Evolutionary conservation across 1,139 yeast species (phyloP).

Genomic region (Geotrichum restrictum): DNA sequence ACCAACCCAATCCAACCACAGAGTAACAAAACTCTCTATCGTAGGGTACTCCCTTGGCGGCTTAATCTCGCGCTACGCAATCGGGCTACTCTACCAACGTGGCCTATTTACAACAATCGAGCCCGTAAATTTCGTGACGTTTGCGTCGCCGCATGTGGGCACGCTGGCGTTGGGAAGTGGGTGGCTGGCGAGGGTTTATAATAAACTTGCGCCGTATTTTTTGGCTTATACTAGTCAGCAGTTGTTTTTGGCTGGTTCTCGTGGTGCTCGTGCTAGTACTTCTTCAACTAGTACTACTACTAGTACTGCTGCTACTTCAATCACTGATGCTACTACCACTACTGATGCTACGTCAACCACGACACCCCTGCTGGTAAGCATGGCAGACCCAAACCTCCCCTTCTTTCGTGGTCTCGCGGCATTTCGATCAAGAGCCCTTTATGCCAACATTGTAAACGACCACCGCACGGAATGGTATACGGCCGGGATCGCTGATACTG

Average conservation of each 20-base stretch:
- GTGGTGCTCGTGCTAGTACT: conserved; percentile 15
- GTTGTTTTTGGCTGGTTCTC: conserved; percentile 58
- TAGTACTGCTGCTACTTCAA: conserved; percentile 35
- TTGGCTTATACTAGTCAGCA: conserved; percentile 71
- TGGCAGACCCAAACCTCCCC: conserved; percentile 60
- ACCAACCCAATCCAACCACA: not conserved
- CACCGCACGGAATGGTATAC: conserved; percentile 81
- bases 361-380: conserved; percentile 50
- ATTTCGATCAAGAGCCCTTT: conserved; percentile 54
- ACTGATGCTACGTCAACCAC: conserved; percentile 17
- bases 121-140: conserved; percentile 53
- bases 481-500: conserved; percentile 59
- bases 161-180: conserved; percentile 59
- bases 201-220: conserved; percentile 55
- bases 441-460: conserved; percentile 75
- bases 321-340: conserved; percentile 2
- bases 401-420: conserved; percentile 53
- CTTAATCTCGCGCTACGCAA: conserved; percentile 66
- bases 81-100: conserved; percentile 60
- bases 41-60: conserved; percentile 86
- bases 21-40: conserved; percentile 42
- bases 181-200: conserved; percentile 49
- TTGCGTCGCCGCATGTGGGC: conserved; percentile 83
- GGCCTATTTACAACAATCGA: conserved; percentile 45
- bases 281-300: conserved; percentile 33